Evolutionary conservation across 345 rosid genomes (phyloP).

Genomic region (Orychophragmus violaceus): DNA sequence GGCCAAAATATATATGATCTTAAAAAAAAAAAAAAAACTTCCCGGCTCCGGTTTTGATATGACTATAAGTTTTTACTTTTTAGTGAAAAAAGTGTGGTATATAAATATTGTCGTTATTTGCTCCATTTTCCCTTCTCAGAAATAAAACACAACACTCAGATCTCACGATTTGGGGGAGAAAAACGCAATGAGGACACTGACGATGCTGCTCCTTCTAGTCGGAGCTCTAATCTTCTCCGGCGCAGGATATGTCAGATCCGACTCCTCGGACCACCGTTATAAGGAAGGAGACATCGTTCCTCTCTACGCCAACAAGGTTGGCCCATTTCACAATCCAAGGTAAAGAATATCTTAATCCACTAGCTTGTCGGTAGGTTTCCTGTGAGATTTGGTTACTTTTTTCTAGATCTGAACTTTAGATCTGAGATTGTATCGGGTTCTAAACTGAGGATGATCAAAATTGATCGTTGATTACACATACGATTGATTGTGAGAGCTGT

Average conservation of each 20-base stretch:
- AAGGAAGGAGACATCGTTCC: constrained; percentile 53
- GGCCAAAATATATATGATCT: too few species aligned
- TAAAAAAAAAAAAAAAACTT: too few species aligned
- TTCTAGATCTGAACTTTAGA: constrained; percentile 10
- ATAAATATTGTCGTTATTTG: constrained; percentile 14
- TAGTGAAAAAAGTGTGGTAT: too few species aligned
- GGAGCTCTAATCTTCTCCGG: constrained; percentile 34
- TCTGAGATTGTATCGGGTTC: not conserved
- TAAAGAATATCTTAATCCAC: constrained; percentile 12
- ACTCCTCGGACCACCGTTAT: constrained; percentile 65
- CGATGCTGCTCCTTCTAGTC: constrained; percentile 28
- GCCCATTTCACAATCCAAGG: constrained; percentile 85
- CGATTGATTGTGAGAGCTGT: not conserved
- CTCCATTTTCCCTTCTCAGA: not conserved
- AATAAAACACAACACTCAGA: constrained; percentile 14
- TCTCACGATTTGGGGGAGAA: constrained; percentile 10
- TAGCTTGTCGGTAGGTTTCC: not conserved
- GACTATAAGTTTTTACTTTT: too few species aligned
- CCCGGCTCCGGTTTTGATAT: too few species aligned
- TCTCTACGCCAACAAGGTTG: constrained; percentile 76
- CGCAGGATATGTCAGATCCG: constrained; percentile 42
- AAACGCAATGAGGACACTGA: constrained; percentile 23
- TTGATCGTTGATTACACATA: not conserved
- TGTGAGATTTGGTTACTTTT: not conserved
- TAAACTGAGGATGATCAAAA: not conserved